Evolutionary conservation across 2,329 filamentous ascomycete genomes (phyloP), one percentile per base, ranked within the genome.

Genomic region (Diaporthe caulivora): DNA sequence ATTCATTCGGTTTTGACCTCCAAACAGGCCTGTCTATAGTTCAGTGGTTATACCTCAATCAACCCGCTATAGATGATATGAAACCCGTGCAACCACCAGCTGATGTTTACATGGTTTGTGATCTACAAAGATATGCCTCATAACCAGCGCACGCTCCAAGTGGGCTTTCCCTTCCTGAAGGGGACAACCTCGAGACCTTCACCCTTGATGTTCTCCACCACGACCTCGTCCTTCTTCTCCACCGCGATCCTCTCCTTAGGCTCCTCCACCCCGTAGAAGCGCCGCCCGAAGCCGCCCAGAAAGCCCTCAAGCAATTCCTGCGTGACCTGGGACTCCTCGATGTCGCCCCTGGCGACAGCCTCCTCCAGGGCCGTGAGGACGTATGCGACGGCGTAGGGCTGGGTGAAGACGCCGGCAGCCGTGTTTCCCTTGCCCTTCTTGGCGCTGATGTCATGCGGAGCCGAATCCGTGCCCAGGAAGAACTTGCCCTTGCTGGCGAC

Each of bases 341-440:
- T 85, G 47, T 88, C 85, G 2, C 87, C 88, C 15, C 87, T 84
- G 75, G 85, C 84, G 5, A 92, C 84, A 6, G 87, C 93, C 77
- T 90, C 88, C 81, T 93, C 89, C 53, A 95, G 83, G 0, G 86
- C 88, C 77, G 88, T 85, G 31, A 95, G 83, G 60, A 94, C 79
- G 57, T 82, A 81, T 44, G 80, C 78, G 2, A 91, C 86, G 0
- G 91, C 91, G 79, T 91, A 91, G 5, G 92, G 92, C 83, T 96
- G 94, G 1, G 94, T 95, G 81, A 95, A 96, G 55, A 95, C 93
- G 6, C 94, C 94, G 0, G 94, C 94, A 0, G 92, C 90, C 0
- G 91, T 88, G 80, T 85, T 88, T 62, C 86, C 86, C 65, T 84
- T 83, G 26, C 87, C 89, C 70, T 88, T 87, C 83, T 93, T 93